Base-by-base conservation (phyloP, 257 asterid genomes). In the Cynanchum wilfordii region DNA sequence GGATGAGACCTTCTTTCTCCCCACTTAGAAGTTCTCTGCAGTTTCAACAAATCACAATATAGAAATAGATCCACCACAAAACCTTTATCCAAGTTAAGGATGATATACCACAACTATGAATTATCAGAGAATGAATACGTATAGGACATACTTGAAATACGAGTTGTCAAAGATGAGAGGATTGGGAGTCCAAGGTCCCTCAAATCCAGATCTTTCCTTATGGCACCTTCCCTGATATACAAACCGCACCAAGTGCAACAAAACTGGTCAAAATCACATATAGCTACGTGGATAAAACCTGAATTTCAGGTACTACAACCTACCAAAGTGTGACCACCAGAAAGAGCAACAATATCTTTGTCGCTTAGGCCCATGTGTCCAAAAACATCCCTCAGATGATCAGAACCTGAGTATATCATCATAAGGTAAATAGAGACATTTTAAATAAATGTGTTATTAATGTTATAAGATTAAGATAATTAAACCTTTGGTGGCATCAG, bases 281-380 rank as follows among this genome's bases (percentile, higher is more conserved):
- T 36, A 36, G 27, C 15, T 19, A 24, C 8, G 7, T 10, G 40
- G 16, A 20, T 29, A 2, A 33, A 64, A 30, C 55, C 40, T 19
- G 19, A 63, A 44, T 1, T 63, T 13, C 10, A 10, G 17, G 69
- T 64, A 36, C 50, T 38, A 12, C 16, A 45, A 13, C 69, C 30
- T 58, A 92, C 96, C 96, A 89, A 75, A n/a, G 98, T 92, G 73
- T 92, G 98, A 73, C 83, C 96, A 59, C 96, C 97, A 72, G 97
- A 92, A 68, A 92, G 95, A 49, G 86, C 96, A 63, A 86, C 97
- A 52, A 90, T 90, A 68, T 92, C 97, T 82, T 89, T 80, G 66
- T 92, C 97, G 20, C 77, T 81, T 40, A 90, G 88, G 51, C 98
- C 98, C 98, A 92, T 92, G 72, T 90, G 97, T 68, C 88, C 85